These are phyloP conservation scores for Eutypa lata DNA, from an alignment of 2,329 filamentous ascomycete species.

Conservation along the genomic window DNA sequence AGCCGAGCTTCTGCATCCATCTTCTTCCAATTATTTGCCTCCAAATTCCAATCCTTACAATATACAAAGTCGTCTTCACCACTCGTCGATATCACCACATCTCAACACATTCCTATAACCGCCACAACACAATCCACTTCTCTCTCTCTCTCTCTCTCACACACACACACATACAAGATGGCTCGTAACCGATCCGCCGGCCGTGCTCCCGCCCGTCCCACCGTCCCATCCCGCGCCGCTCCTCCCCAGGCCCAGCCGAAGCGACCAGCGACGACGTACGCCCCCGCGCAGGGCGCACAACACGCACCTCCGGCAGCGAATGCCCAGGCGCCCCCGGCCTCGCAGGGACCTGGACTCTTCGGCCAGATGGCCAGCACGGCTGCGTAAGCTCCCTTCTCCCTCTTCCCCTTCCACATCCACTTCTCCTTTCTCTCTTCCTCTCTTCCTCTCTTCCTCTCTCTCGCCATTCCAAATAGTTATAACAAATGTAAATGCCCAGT, in stretches of 20 bases:
- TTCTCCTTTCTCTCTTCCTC: too few relatives aligned
- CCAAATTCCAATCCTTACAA: background rate
- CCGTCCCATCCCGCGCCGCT: conserved; percentile 55
- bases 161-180: conserved; percentile 48
- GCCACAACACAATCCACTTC: background rate
- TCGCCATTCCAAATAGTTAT: too few relatives aligned
- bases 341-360: conserved; percentile 79
- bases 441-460: too few relatives aligned
- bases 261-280: conserved; percentile 69
- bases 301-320: conserved; percentile 39
- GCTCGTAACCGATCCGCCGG: conserved; percentile 72
- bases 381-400: conserved; percentile 67
- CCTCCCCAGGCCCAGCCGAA: conserved; percentile 55
- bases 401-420: background rate
- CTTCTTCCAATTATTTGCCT: background rate
- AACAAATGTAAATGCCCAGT: too few relatives aligned
- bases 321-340: conserved; percentile 39
- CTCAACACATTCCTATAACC: background rate
- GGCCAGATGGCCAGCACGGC: conserved; percentile 97
- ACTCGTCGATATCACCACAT: background rate
- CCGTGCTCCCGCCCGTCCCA: conserved; percentile 59
- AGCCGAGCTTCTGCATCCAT: background rate
- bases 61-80: background rate
- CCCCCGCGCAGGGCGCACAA: conserved; percentile 44
- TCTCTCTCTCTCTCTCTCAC: background rate